These are phyloP conservation scores for Penicillium manginii DNA, from an alignment of 495 filamentous ascomycete species.

Conservation along the genomic window DNA sequence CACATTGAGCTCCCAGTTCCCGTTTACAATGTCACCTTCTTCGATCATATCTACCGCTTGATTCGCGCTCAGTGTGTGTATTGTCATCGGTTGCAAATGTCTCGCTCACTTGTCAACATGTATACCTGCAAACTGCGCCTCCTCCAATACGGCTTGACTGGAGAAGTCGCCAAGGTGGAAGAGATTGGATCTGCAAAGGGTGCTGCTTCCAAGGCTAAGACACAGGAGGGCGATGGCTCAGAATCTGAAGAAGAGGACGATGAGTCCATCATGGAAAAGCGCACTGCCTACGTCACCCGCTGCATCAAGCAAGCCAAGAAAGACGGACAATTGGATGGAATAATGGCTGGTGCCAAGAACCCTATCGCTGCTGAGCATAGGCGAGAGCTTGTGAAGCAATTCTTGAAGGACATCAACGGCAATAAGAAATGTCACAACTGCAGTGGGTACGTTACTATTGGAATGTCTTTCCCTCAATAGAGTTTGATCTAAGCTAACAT, in stretches of 20 bases:
- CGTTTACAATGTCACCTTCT: constrained; percentile 91
- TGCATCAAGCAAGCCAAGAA: constrained; percentile 60
- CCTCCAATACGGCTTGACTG: constrained; percentile 80
- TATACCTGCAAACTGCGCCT: constrained; percentile 85
- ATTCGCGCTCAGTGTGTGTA: constrained; percentile 86
- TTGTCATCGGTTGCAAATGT: constrained; percentile 80
- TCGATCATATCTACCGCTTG: constrained; percentile 85
- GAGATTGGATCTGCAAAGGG: constrained; percentile 47
- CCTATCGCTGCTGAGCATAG: constrained; percentile 79
- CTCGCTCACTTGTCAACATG: constrained; percentile 70
- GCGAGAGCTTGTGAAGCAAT: constrained; percentile 74
- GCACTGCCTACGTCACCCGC: constrained; percentile 71
- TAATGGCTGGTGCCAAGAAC: constrained; percentile 69
- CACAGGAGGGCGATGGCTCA: constrained; percentile 40
- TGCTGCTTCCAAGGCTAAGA: constrained; percentile 24
- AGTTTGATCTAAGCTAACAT: constrained; percentile 15
- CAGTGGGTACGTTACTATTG: constrained; percentile 54
- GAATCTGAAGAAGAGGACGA: constrained; percentile 61
- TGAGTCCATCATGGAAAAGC: constrained; percentile 64
- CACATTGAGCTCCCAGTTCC: constrained; percentile 93
- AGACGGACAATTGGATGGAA: constrained; percentile 47
- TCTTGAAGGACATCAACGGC: constrained; percentile 68
- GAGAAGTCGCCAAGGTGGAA: constrained; percentile 71
- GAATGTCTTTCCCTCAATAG: neutral
- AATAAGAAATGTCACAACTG: constrained; percentile 76